These are phyloP conservation scores for Phlyctochytrium bullatum DNA, from an alignment of 192 early-diverging fungal genomes.

Conservation along the genomic window DNA sequence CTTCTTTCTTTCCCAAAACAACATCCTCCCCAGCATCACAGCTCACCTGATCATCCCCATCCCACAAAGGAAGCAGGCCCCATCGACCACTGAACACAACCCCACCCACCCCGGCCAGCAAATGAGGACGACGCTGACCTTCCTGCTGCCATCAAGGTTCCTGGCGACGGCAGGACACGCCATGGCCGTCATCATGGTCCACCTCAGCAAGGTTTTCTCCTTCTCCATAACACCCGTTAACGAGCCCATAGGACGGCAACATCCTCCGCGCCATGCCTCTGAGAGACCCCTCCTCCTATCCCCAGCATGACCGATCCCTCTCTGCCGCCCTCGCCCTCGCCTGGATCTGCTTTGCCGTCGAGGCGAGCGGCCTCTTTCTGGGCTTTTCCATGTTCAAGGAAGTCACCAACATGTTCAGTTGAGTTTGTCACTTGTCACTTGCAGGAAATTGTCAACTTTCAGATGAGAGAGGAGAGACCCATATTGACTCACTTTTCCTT, in stretches of 20 bases:
- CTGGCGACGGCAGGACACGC: constrained; percentile 33
- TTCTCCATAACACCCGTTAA: background rate
- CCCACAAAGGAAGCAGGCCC: no score
- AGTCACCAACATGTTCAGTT: constrained; percentile 31
- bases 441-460: no score
- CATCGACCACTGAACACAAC: no score
- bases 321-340: constrained; percentile 33
- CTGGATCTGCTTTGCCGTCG: constrained; percentile 42
- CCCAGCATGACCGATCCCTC: constrained; percentile 24
- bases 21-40: no score
- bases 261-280: constrained; percentile 33
- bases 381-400: constrained; percentile 38
- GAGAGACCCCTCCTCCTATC: constrained; percentile 24
- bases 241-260: constrained; percentile 40
- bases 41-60: no score
- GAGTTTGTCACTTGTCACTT: no score
- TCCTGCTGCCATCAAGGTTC: constrained; percentile 39
- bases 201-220: constrained; percentile 31
- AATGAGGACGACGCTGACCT: constrained; percentile 27
- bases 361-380: constrained; percentile 29
- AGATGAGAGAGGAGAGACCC: no score
- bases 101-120: no score
- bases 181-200: constrained; percentile 41
- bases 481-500: background rate
- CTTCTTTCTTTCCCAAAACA: no score